A percentile compares a stretch with the other conserved stretches of the same genome.
phyloP scores from a whole-genome alignment of 768 basidiomycete genomes.

The Naganishia onofrii region DNA sequence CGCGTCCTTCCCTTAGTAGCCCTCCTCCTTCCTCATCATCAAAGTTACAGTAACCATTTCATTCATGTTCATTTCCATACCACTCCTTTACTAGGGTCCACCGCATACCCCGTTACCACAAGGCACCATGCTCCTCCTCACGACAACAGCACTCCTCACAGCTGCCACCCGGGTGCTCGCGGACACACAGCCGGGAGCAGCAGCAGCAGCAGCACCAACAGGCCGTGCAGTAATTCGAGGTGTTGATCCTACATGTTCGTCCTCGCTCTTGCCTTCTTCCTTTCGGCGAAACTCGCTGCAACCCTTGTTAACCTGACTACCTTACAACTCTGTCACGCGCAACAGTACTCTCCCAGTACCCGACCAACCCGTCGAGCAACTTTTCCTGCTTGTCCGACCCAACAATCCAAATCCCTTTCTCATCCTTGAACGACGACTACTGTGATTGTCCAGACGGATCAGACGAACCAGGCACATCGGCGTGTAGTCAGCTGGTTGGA shows the following conservation, averaged over 20 bases:
- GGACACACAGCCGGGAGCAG: neutral
- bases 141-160: neutral
- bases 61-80: too few relatives aligned
- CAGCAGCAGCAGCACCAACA: neutral
- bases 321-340: neutral
- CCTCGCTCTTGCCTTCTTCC: neutral
- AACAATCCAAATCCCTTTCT: constrained; percentile 62
- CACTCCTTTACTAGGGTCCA: too few relatives aligned
- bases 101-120: too few relatives aligned
- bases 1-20: neutral
- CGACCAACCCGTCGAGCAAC: neutral
- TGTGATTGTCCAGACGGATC: constrained; percentile 94
- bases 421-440: constrained; percentile 85
- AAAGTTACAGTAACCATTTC: too few relatives aligned
- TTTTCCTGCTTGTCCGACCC: constrained; percentile 9
- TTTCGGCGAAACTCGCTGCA: too few relatives aligned
- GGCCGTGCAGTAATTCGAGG: neutral
- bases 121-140: constrained; percentile 1
- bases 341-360: constrained; percentile 2
- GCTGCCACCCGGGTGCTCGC: constrained; percentile 3
- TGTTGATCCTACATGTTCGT: constrained; percentile 18
- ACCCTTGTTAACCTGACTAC: neutral
- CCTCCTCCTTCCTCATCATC: too few relatives aligned
- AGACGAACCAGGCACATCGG: constrained; percentile 76
- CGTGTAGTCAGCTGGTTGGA: constrained; percentile 4